Evolutionary conservation across 2,329 filamentous ascomycete species (phyloP).

Genomic region (Xylaria sp.): DNA sequence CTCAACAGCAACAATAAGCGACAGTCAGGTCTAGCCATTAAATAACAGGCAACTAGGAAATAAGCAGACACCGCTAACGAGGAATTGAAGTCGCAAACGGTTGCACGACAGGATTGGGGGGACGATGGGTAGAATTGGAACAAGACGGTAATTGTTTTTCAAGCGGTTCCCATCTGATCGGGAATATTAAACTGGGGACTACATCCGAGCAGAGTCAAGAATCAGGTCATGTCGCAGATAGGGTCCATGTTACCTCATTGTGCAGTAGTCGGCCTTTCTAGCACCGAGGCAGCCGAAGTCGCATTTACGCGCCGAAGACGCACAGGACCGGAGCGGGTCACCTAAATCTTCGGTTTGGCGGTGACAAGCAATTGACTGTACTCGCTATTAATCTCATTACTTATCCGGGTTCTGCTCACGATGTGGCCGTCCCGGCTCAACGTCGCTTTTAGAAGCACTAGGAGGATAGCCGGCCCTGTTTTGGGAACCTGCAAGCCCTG

Average conservation of each 20-base stretch:
- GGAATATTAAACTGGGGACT: slow-evolving; percentile 33
- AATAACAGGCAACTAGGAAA: slow-evolving; percentile 30
- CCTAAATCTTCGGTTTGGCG: slow-evolving; percentile 3
- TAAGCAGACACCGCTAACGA: slow-evolving; percentile 6
- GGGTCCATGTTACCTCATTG: slow-evolving; percentile 30
- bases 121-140: background rate
- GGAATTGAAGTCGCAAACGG: slow-evolving; percentile 8
- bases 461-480: slow-evolving; percentile 29
- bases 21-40: slow-evolving; percentile 42
- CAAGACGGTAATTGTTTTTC: slow-evolving; percentile 43
- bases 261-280: slow-evolving; percentile 27
- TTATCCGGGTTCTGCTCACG: slow-evolving; percentile 16
- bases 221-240: slow-evolving; percentile 5
- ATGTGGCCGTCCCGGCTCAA: slow-evolving; percentile 48
- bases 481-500: slow-evolving; percentile 28
- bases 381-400: background rate
- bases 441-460: slow-evolving; percentile 37
- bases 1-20: slow-evolving; percentile 36
- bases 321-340: slow-evolving; percentile 1
- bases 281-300: slow-evolving; percentile 13
- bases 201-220: background rate
- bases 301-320: background rate
- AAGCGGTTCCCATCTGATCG: slow-evolving; percentile 36
- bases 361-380: background rate
- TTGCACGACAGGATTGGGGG: slow-evolving; percentile 18